phyloP scores from a whole-genome alignment of 768 basidiomycete species.

The Hortiboletus flavorubellus region DNA sequence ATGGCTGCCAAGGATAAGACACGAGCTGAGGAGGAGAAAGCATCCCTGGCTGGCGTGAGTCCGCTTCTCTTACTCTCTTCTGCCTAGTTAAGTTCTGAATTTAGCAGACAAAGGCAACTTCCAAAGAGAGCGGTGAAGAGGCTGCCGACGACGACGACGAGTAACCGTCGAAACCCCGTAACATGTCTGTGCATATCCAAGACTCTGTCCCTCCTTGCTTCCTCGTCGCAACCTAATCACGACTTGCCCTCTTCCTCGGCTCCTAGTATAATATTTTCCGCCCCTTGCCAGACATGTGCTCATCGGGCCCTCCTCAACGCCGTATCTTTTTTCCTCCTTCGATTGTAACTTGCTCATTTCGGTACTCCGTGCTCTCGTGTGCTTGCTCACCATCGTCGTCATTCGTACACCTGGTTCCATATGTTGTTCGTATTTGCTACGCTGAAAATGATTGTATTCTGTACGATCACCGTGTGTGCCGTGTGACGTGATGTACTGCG shows the following conservation, averaged over 20 bases:
- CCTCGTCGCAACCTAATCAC: slow-evolving; percentile 18
- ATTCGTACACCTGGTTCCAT: slow-evolving; percentile 21
- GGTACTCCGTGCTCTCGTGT: slow-evolving; percentile 27
- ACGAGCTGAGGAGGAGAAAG: slow-evolving; percentile 81
- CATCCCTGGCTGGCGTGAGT: slow-evolving; percentile 39
- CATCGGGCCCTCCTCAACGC: slow-evolving; percentile 12
- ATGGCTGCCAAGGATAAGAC: slow-evolving; percentile 85
- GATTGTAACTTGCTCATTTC: slow-evolving; percentile 23
- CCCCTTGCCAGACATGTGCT: slow-evolving; percentile 28
- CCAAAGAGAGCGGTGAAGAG: slow-evolving; percentile 39
- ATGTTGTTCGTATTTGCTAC: slow-evolving; percentile 31
- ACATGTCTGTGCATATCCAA: slow-evolving; percentile 17
- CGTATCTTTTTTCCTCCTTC: slow-evolving; percentile 5
- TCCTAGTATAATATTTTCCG: slow-evolving; percentile 20
- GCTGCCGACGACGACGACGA: slow-evolving; percentile 42
- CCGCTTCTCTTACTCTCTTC: not conserved
- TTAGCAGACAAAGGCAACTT: slow-evolving; percentile 29
- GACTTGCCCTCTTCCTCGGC: slow-evolving; percentile 2
- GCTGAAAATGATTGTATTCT: slow-evolving; percentile 31
- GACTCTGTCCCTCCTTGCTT: slow-evolving; percentile 7
- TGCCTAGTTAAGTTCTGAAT: not conserved
- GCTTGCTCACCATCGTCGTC: slow-evolving; percentile 16
- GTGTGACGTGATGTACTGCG: not conserved
- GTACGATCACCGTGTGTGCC: slow-evolving; percentile 16
- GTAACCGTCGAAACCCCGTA: slow-evolving; percentile 17